Percentiles rank a stretch among this genome's conserved stretches.
Evolutionary conservation across 2,329 filamentous ascomycete genomes (phyloP).

Genomic region (Drechslerella dactyloides): DNA sequence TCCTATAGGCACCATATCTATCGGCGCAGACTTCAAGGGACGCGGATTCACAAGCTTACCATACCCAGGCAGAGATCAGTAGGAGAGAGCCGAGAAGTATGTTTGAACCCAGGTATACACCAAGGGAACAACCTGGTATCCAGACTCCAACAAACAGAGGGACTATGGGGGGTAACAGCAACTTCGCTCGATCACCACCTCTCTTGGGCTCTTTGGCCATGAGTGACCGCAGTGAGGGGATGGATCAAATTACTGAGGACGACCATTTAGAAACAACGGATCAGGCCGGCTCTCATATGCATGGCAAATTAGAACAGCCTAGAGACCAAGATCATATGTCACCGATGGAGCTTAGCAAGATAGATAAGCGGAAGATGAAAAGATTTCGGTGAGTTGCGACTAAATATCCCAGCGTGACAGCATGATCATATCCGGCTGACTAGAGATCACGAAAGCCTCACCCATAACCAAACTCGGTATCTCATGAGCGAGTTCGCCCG

Average conservation of each 20-base stretch:
- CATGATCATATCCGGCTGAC: slow-evolving; percentile 7
- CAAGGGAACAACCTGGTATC: slow-evolving; percentile 15
- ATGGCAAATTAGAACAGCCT: slow-evolving; percentile 65
- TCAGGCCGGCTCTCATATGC: slow-evolving; percentile 62
- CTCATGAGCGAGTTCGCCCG: slow-evolving; percentile 96
- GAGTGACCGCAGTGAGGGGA: slow-evolving; percentile 58
- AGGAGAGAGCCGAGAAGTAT: slow-evolving; percentile 13
- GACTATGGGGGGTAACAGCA: slow-evolving; percentile 4
- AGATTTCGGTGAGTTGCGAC: slow-evolving; percentile 70
- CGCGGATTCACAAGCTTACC: neutral
- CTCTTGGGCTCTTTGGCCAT: slow-evolving; percentile 9
- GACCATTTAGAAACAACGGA: slow-evolving; percentile 12
- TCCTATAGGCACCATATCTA: no score
- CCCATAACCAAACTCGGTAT: slow-evolving; percentile 95
- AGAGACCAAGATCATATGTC: slow-evolving; percentile 50
- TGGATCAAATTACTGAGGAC: slow-evolving; percentile 53
- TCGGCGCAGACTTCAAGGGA: no score
- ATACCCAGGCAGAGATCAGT: neutral
- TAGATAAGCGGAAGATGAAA: slow-evolving; percentile 65
- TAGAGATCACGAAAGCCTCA: slow-evolving; percentile 67
- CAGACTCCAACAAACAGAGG: neutral
- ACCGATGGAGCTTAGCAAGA: slow-evolving; percentile 39
- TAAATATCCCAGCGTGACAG: neutral
- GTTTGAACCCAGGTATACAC: slow-evolving; percentile 40
- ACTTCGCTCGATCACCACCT: slow-evolving; percentile 33